These are phyloP conservation scores for Anthoceros angustus DNA, from an alignment of 225 moss, liverwort and hornwort genomes.

Conservation along the genomic window DNA sequence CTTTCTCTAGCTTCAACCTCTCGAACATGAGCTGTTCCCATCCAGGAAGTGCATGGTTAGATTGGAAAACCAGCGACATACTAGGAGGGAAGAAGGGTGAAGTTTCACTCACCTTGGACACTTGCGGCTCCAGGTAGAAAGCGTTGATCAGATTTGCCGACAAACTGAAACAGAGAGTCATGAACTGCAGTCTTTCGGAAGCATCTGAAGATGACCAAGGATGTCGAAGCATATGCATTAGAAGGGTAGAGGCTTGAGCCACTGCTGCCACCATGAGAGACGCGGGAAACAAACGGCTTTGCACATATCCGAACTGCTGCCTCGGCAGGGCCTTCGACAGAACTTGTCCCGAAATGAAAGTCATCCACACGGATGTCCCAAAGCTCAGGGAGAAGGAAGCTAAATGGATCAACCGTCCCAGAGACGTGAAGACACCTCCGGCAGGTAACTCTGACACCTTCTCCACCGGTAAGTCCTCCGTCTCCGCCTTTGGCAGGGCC, in stretches of 20 bases:
- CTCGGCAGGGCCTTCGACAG: constrained; percentile 39
- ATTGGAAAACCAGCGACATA: not conserved
- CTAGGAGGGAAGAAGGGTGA: not conserved
- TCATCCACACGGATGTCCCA: constrained; percentile 42
- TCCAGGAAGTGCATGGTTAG: not conserved
- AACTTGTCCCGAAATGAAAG: constrained; percentile 41
- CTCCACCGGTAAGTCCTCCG: constrained; percentile 13
- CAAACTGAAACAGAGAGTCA: constrained; percentile 29
- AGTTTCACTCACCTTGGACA: constrained; percentile 25
- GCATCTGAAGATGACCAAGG: constrained; percentile 30
- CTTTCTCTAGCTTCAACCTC: constrained; percentile 69
- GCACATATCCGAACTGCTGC: constrained; percentile 44
- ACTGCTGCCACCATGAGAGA: constrained; percentile 28
- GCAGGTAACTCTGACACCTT: constrained; percentile 22
- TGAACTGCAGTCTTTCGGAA: constrained; percentile 25
- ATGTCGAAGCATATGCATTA: constrained; percentile 26
- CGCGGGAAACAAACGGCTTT: constrained; percentile 45
- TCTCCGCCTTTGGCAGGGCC: not conserved
- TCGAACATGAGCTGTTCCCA: constrained; percentile 59
- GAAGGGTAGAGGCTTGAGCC: constrained; percentile 19
- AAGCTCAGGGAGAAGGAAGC: constrained; percentile 37
- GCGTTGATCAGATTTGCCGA: constrained; percentile 24
- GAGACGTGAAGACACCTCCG: constrained; percentile 21
- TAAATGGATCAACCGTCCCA: constrained; percentile 34
- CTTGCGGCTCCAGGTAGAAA: constrained; percentile 31